These are phyloP conservation scores for Macadamia tetraphylla DNA, from an alignment of 164 flowering plant species.

Conservation along the genomic window DNA sequence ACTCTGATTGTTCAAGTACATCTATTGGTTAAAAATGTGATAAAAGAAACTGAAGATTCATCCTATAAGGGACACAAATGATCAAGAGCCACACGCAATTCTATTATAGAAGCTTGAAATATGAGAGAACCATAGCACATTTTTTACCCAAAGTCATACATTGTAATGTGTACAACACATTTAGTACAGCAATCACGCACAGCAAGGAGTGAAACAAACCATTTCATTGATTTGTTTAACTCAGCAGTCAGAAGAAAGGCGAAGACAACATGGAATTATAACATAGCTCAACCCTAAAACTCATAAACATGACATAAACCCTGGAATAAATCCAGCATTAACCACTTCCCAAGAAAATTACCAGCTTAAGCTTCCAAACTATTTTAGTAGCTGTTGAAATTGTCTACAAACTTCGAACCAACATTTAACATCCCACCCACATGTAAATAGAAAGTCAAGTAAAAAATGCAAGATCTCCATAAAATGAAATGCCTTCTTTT, in stretches of 20 bases:
- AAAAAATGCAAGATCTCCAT: not conserved
- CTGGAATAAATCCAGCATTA: not conserved
- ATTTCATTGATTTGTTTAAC: too few species aligned
- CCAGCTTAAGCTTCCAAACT: not conserved
- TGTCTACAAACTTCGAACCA: not conserved
- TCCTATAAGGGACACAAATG: not conserved
- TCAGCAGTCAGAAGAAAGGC: not conserved
- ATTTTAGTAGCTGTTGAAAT: not conserved
- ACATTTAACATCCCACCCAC: not conserved
- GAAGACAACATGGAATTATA: not conserved
- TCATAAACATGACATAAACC: not conserved
- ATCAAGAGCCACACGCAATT: not conserved
- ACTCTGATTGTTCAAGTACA: too few species aligned
- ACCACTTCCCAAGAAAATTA: not conserved
- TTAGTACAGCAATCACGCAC: not conserved
- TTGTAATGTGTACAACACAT: too few species aligned
- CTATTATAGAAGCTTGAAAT: not conserved
- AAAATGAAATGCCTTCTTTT: not conserved
- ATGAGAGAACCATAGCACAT: not conserved
- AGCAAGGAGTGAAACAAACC: not conserved
- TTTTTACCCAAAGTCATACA: not conserved
- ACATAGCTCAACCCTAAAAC: not conserved
- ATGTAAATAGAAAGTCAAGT: not conserved
- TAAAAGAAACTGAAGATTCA: not conserved
- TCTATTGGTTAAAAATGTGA: too few species aligned